Base-by-base conservation (phyloP, 2,329 filamentous ascomycete genomes). In the Aspergillus versicolor region DNA sequence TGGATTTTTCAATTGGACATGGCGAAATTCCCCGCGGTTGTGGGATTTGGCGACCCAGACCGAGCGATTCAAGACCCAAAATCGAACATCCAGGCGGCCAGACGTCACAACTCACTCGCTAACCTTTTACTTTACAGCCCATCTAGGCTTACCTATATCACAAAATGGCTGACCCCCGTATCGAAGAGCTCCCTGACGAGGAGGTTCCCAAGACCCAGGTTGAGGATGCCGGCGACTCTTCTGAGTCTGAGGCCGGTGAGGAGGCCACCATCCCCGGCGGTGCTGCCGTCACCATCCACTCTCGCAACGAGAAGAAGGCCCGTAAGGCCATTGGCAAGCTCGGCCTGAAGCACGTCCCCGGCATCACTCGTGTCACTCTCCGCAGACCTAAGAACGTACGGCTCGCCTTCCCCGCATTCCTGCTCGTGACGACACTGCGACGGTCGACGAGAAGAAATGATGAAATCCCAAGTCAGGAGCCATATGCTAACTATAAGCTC, bases 291-390 rank as follows among this genome's bases (percentile, higher is more conserved):
- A 87, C 94, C 71, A 88, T 99, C 74, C 93, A 97, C 86, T 96
- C 91, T 76, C 92, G 94, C 80, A 97, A 97, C 83, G 94, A 99
- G 89, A 99, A 99, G 90, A 99, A 99, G 88, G 95, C 94, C 72
- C 89, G 94, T 82, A 99, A 99, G 87, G 92, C 92, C 74, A 96
- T 99, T 77, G 90, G 92, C 79, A 99, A 99, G 88, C 88, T 97
- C 75, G 92, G 96, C 77, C 84, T 99, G 76, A 94, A 91, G 85
- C 92, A 93, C 75, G 89, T 99, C 68, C 89, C 90, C 73, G 95
- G 94, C 76, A 99, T 99, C 81, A 99, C 94, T 73, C 89, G 94
- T 75, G 95, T 99, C 72, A 99, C 95, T 67, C 88, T 99, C 75
- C 90, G 94, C 81, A 87, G 95, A 79, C 95, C 95, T 72, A 99